phyloP scores from a whole-genome alignment of 2,329 filamentous ascomycete genomes.

The Lachnellula arida region DNA sequence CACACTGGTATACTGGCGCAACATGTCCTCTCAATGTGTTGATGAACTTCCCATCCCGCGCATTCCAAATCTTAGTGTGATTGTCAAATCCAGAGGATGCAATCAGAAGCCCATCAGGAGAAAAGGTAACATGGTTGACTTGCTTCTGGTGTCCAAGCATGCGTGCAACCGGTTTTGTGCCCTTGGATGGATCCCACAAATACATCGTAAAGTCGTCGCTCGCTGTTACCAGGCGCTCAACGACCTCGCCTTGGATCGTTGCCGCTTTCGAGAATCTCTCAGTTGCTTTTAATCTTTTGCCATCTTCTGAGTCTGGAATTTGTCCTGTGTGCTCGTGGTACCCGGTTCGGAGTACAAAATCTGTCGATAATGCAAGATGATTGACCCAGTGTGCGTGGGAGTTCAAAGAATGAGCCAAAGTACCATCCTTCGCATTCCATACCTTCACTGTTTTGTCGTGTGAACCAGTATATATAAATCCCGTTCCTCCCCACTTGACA shows the following conservation, averaged over 20 bases:
- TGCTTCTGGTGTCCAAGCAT: slow-evolving; percentile 95
- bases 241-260: slow-evolving; percentile 66
- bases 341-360: slow-evolving; percentile 79
- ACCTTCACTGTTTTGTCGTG: slow-evolving; percentile 92
- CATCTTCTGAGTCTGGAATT: slow-evolving; percentile 63
- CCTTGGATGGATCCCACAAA: slow-evolving; percentile 78
- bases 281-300: slow-evolving; percentile 69
- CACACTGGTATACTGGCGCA: slow-evolving; percentile 85
- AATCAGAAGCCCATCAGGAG: slow-evolving; percentile 80
- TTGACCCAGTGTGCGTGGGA: slow-evolving; percentile 95
- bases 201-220: slow-evolving; percentile 97
- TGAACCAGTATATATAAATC: slow-evolving; percentile 75
- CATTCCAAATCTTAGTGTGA: slow-evolving; percentile 88
- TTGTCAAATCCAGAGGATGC: slow-evolving; percentile 92
- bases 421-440: slow-evolving; percentile 79
- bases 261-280: slow-evolving; percentile 83
- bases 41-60: slow-evolving; percentile 71
- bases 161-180: slow-evolving; percentile 79
- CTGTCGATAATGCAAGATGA: slow-evolving; percentile 87
- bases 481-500: slow-evolving; percentile 91
- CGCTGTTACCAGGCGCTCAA: slow-evolving; percentile 83
- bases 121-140: slow-evolving; percentile 94
- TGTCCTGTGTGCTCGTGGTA: slow-evolving; percentile 80
- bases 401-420: slow-evolving; percentile 71
- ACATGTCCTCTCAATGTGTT: slow-evolving; percentile 86